Evolutionary conservation across 2,329 filamentous ascomycete genomes (phyloP).

Genomic region (Pseudocercospora musae): DNA sequence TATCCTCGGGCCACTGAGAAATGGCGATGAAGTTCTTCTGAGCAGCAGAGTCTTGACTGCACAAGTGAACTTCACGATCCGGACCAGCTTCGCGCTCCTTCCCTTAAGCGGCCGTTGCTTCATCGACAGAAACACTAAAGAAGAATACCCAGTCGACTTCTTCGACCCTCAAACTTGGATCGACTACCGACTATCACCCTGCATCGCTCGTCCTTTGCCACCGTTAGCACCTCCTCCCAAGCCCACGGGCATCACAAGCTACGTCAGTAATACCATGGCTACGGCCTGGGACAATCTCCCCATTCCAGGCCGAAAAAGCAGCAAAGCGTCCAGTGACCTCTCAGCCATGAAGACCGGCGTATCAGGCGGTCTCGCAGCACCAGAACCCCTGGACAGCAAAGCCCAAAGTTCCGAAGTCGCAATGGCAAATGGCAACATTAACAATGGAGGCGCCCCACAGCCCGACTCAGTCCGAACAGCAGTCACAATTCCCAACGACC

Average conservation of each 20-base stretch:
- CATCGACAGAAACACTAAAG: conserved; percentile 74
- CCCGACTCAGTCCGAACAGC: conserved; percentile 34
- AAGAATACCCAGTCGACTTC: conserved; percentile 80
- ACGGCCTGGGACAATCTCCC: conserved; percentile 41
- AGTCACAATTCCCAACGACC: conserved; percentile 54
- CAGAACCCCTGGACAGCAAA: conserved; percentile 18
- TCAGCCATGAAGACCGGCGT: conserved; percentile 16
- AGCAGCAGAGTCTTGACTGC: conserved; percentile 88
- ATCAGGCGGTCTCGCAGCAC: conserved; percentile 28
- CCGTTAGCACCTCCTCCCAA: conserved; percentile 41
- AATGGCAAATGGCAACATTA: conserved; percentile 43
- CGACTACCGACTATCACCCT: conserved; percentile 73
- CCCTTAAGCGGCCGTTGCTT: conserved; percentile 87
- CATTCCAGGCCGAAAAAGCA: conserved; percentile 27
- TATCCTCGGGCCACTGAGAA: conserved; percentile 81
- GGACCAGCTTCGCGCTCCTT: conserved; percentile 79
- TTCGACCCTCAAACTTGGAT: conserved; percentile 78
- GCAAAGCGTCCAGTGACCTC: conserved; percentile 15
- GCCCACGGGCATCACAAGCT: conserved; percentile 41
- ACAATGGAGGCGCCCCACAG: conserved; percentile 22
- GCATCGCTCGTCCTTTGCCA: conserved; percentile 65
- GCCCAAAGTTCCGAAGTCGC: conserved; percentile 31
- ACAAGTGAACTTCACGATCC: conserved; percentile 87
- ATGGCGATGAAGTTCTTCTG: conserved; percentile 87
- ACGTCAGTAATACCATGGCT: conserved; percentile 46